A percentile compares a stretch with the other conserved stretches of the same genome.
Evolutionary conservation across 2,329 filamentous ascomycete genomes (phyloP).

Genomic region (Triangularia setosa): DNA sequence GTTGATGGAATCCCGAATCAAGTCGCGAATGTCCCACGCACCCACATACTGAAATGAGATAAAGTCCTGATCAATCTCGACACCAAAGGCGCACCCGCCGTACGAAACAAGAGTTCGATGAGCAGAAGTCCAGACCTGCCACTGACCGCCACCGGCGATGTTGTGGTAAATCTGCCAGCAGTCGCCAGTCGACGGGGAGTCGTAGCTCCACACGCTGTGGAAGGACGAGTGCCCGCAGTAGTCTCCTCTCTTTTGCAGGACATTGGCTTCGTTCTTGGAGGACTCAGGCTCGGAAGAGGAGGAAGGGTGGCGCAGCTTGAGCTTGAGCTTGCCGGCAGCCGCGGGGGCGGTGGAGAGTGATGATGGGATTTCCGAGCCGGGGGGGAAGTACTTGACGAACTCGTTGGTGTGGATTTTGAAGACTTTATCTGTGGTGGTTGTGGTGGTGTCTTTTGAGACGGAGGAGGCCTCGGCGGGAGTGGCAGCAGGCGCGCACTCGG

Average conservation of each 20-base stretch:
- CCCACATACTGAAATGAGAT: background rate
- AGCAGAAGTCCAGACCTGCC: background rate
- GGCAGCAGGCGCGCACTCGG: background rate
- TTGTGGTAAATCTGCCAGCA: background rate
- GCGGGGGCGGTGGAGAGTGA: background rate
- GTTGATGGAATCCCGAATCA: background rate
- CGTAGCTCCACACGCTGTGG: background rate
- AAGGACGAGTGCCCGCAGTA: background rate
- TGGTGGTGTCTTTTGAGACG: background rate
- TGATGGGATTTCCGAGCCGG: background rate
- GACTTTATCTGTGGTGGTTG: background rate
- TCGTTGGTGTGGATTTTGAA: background rate
- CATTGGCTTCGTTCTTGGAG: background rate
- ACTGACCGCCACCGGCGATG: background rate
- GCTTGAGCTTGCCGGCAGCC: background rate
- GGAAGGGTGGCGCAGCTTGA: background rate
- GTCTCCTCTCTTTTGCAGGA: background rate
- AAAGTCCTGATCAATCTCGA: background rate
- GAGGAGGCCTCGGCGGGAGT: no score
- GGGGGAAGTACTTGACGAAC: background rate
- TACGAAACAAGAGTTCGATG: background rate
- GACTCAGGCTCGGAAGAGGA: background rate
- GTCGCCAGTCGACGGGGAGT: background rate
- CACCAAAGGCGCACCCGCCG: background rate
- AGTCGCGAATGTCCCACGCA: background rate